phyloP scores from a whole-genome alignment of 2,329 filamentous ascomycete species.

The Fusarium floridanum region DNA sequence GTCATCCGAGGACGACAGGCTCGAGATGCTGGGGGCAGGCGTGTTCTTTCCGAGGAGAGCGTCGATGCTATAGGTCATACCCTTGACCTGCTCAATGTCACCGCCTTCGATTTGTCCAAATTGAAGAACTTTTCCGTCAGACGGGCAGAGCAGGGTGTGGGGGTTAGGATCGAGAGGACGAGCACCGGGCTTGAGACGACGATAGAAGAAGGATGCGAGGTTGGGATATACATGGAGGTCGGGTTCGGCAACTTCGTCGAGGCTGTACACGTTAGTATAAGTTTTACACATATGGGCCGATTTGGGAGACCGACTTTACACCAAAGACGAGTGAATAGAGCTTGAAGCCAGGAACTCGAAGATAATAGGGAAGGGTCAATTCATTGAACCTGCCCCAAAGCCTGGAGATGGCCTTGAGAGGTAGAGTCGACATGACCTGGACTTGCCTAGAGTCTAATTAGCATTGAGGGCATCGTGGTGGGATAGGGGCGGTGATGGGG shows the following conservation, averaged over 20 bases:
- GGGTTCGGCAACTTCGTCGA: conserved; percentile 87
- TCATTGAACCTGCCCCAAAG: conserved; percentile 95
- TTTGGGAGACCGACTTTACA: conserved; percentile 70
- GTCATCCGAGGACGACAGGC: conserved; percentile 45
- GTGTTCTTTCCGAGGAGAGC: conserved; percentile 83
- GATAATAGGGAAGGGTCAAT: conserved; percentile 85
- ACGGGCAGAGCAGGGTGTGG: conserved; percentile 85
- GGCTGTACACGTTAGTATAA: conserved; percentile 60
- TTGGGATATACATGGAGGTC: conserved; percentile 94
- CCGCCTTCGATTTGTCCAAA: conserved; percentile 93
- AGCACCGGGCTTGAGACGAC: conserved; percentile 88
- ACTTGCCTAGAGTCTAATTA: conserved; percentile 73
- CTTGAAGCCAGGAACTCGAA: conserved; percentile 90
- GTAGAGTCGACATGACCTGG: conserved; percentile 92
- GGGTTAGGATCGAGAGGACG: conserved; percentile 86
- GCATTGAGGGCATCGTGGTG: conserved; percentile 10
- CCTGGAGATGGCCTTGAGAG: conserved; percentile 89
- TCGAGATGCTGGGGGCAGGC: conserved; percentile 67
- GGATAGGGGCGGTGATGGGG: conserved; percentile 25
- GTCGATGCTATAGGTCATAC: conserved; percentile 97
- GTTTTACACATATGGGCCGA: neutral
- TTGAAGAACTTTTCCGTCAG: conserved; percentile 91
- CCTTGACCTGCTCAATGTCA: conserved; percentile 98
- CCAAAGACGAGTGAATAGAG: conserved; percentile 92
- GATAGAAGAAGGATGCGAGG: conserved; percentile 96